A percentile compares a stretch with the other conserved stretches of the same genome.
phyloP scores from a whole-genome alignment of 768 basidiomycete species.

The Serendipita vermifera region DNA sequence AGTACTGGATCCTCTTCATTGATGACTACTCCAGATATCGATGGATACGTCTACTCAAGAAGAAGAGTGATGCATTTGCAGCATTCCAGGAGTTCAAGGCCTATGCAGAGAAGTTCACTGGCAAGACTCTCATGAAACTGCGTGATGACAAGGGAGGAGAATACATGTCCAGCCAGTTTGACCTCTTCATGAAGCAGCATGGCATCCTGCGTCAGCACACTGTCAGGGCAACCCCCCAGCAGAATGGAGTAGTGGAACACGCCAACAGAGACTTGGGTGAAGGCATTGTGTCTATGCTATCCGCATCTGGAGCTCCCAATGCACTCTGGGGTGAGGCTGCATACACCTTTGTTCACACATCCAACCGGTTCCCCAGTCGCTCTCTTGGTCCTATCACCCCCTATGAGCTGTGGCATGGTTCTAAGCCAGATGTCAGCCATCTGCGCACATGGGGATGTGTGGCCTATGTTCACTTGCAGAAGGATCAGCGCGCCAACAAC shows the following conservation, averaged over 20 bases:
- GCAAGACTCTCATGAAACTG: too few relatives aligned
- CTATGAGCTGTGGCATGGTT: constrained; percentile 11
- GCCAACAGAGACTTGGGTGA: not conserved
- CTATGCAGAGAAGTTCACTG: too few relatives aligned
- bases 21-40: too few relatives aligned
- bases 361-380: constrained; percentile 13
- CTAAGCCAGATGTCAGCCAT: constrained; percentile 14
- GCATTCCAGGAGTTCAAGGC: too few relatives aligned
- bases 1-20: too few relatives aligned
- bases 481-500: constrained; percentile 6
- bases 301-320: not conserved
- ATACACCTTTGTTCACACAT: constrained; percentile 7
- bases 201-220: constrained; percentile 19
- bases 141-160: constrained; percentile 29
- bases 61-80: too few relatives aligned
- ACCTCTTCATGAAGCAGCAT: not conserved
- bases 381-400: constrained; percentile 11
- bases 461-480: constrained; percentile 16
- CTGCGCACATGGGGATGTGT: constrained; percentile 17
- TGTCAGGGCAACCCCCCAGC: constrained; percentile 25
- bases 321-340: constrained; percentile 2
- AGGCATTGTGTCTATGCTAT: not conserved
- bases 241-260: constrained; percentile 21
- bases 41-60: too few relatives aligned
- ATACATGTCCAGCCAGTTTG: constrained; percentile 19